phyloP scores from a whole-genome alignment of 106 monocot genomes.

The Hemerocallis citrina region DNA sequence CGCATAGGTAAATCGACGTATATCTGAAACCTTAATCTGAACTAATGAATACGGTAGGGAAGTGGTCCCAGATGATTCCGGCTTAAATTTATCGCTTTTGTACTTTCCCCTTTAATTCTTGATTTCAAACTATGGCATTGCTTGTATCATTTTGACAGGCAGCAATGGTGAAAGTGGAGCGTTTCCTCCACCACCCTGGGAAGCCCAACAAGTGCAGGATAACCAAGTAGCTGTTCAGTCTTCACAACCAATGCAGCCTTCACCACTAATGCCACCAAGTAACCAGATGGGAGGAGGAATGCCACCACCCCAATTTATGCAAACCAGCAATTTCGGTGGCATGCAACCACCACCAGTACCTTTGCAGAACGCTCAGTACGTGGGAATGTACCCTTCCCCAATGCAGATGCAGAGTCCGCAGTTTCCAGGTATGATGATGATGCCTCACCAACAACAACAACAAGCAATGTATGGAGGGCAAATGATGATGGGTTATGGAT shows the following conservation, averaged over 20 bases:
- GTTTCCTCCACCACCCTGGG: constrained; percentile 86
- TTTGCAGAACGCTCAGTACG: constrained; percentile 14
- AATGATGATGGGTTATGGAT: constrained; percentile 22
- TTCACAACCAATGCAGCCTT: constrained; percentile 7
- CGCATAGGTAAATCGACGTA: too few relatives aligned
- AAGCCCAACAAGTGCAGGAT: constrained; percentile 33
- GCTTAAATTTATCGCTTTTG: too few relatives aligned
- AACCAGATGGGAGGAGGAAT: constrained; percentile 12
- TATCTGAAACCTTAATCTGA: too few relatives aligned
- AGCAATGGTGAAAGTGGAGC: constrained; percentile 39
- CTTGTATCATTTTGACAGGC: constrained; percentile 14
- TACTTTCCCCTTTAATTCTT: too few relatives aligned
- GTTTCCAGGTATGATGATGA: constrained; percentile 10
- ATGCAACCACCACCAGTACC: constrained; percentile 17
- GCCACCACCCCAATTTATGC: constrained; percentile 19
- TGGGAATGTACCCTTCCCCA: not conserved
- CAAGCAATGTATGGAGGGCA: constrained; percentile 28
- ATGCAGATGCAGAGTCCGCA: constrained; percentile 20
- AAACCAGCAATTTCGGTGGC: constrained; percentile 13
- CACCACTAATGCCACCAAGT: constrained; percentile 6
- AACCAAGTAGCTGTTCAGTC: constrained; percentile 5
- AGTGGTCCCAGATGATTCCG: too few relatives aligned
- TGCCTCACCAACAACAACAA: constrained; percentile 17
- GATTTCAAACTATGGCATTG: not conserved
- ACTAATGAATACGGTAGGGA: too few relatives aligned